Percentiles rank a stretch among this genome's conserved stretches.
phyloP scores from a whole-genome alignment of 306 rosid genomes.

The Acacia acuminata region DNA sequence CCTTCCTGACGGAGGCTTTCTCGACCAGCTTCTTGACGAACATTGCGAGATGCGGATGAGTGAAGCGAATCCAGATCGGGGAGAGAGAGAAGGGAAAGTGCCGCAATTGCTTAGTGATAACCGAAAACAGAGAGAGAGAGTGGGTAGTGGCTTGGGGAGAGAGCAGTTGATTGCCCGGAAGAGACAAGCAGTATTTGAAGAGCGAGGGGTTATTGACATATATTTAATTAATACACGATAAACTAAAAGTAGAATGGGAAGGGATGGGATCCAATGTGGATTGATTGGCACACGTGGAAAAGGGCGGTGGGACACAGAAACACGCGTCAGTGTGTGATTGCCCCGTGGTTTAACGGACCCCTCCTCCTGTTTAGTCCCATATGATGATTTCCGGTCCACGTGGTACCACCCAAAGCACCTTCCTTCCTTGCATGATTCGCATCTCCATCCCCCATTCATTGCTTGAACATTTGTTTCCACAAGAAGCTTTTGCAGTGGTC shows the following conservation, averaged over 20 bases:
- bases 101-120: slow-evolving; percentile 52
- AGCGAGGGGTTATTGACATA: neutral
- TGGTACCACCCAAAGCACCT: too few species aligned
- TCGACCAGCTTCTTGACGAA: slow-evolving; percentile 79
- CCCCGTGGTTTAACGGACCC: too few species aligned
- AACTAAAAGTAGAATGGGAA: neutral
- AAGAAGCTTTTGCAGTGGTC: too few species aligned
- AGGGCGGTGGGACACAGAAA: too few species aligned
- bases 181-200: slow-evolving; percentile 6
- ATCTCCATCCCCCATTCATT: too few species aligned
- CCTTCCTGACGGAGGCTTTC: slow-evolving; percentile 86
- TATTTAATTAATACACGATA: neutral
- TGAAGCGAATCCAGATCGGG: neutral
- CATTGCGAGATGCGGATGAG: slow-evolving; percentile 45
- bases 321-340: too few species aligned
- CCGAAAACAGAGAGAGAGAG: slow-evolving; percentile 37
- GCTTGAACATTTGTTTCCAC: too few species aligned
- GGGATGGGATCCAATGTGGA: slow-evolving; percentile 23
- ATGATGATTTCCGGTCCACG: too few species aligned
- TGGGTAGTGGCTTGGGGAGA: neutral
- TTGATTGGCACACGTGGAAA: slow-evolving; percentile 39
- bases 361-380: too few species aligned
- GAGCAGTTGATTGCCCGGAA: slow-evolving; percentile 39
- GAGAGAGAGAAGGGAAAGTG: slow-evolving; percentile 7
- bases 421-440: too few species aligned